These are phyloP conservation scores for Dittrichia graveolens DNA, from an alignment of 129 eudicot genomes.

Conservation along the genomic window DNA sequence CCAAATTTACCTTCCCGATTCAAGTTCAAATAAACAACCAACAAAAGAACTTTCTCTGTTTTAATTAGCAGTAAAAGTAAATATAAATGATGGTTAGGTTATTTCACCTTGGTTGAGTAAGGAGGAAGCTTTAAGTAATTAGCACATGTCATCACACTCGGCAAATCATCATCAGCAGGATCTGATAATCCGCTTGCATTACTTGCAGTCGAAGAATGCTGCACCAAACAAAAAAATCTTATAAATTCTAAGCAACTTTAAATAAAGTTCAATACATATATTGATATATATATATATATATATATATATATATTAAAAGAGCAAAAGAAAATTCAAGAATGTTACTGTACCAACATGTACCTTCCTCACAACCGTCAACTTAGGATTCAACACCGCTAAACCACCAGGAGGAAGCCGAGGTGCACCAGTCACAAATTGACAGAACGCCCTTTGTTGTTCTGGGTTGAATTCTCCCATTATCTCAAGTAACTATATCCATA, in stretches of 20 bases:
- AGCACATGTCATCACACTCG: conserved; percentile 99
- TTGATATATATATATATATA: too few species aligned
- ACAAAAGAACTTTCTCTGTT: too few species aligned
- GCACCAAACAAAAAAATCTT: conserved; percentile 26
- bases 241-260: too few species aligned
- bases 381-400: conserved; percentile 82
- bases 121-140: conserved; percentile 99
- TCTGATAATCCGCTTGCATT: conserved; percentile 71
- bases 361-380: conserved; percentile 94
- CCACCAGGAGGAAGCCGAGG: conserved; percentile 59
- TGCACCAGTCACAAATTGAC: conserved; percentile 49
- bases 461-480: conserved; percentile 79
- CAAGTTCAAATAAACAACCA: too few species aligned
- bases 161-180: conserved; percentile 90
- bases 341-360: conserved; percentile 33
- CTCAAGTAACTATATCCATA: conserved; percentile 71
- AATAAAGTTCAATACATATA: conserved; percentile 17
- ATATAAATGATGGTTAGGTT: not conserved
- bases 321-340: not conserved
- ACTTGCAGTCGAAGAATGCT: conserved; percentile 71
- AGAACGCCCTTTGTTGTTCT: conserved; percentile 46
- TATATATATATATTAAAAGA: not conserved
- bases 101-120: conserved; percentile 80
- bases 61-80: too few species aligned
- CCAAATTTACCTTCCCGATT: too few species aligned